phyloP scores from a whole-genome alignment of 2,329 filamentous ascomycete species.

The Macroventuria anomochaeta region DNA sequence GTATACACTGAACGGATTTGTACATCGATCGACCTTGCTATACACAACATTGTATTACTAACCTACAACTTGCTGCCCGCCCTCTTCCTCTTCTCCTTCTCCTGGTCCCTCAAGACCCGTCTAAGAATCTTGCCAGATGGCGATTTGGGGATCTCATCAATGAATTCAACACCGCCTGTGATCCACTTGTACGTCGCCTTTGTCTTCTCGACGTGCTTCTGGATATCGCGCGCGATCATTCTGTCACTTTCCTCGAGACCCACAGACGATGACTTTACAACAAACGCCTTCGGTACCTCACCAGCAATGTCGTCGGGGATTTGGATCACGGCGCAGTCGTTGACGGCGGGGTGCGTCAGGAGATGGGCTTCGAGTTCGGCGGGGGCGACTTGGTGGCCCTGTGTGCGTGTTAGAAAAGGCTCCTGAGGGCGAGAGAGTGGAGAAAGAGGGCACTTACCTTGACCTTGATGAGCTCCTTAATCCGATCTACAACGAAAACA shows the following conservation, averaged over 20 bases:
- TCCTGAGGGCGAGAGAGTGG: no score
- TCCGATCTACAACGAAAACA: slow-evolving; percentile 82
- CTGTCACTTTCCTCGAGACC: slow-evolving; percentile 60
- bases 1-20: no score
- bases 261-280: slow-evolving; percentile 64
- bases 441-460: slow-evolving; percentile 58
- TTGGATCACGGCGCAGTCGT: slow-evolving; percentile 79
- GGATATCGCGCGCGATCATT: slow-evolving; percentile 58
- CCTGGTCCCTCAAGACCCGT: slow-evolving; percentile 72
- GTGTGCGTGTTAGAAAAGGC: slow-evolving; percentile 17
- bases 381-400: slow-evolving; percentile 83
- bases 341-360: slow-evolving; percentile 75
- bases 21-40: neutral
- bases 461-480: slow-evolving; percentile 80
- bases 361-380: slow-evolving; percentile 84
- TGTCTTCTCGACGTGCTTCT: slow-evolving; percentile 65
- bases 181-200: slow-evolving; percentile 70
- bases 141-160: slow-evolving; percentile 63
- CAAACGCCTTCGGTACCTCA: slow-evolving; percentile 68
- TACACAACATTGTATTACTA: neutral
- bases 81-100: slow-evolving; percentile 70
- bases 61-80: slow-evolving; percentile 70
- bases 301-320: slow-evolving; percentile 69
- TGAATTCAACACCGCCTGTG: slow-evolving; percentile 62
- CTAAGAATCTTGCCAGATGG: slow-evolving; percentile 69